phyloP scores from a whole-genome alignment of 306 rosid genomes.

The Citrullus colocynthis region DNA sequence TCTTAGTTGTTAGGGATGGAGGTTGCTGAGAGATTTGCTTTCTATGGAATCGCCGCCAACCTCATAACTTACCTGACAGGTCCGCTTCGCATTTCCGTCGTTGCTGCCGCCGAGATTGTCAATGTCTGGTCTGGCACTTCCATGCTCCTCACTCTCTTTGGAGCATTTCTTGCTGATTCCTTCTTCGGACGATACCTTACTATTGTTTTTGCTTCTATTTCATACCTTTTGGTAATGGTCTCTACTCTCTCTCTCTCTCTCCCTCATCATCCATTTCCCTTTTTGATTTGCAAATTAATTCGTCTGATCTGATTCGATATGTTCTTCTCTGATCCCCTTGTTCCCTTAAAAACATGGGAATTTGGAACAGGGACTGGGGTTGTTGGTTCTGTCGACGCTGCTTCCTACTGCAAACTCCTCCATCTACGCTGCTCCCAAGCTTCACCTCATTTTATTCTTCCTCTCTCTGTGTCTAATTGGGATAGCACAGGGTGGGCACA shows the following conservation, averaged over 20 bases:
- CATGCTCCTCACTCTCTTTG: conserved; percentile 24
- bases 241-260: neutral
- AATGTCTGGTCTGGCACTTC: conserved; percentile 29
- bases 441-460: conserved; percentile 41
- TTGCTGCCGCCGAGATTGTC: conserved; percentile 22
- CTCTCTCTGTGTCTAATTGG: conserved; percentile 45
- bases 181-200: conserved; percentile 32
- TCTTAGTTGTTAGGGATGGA: conserved; percentile 18
- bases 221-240: conserved; percentile 23
- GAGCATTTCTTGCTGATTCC: conserved; percentile 32
- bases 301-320: neutral
- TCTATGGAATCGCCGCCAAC: conserved; percentile 22
- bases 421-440: conserved; percentile 15
- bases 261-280: neutral
- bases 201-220: conserved; percentile 13
- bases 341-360: neutral
- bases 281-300: neutral
- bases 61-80: conserved; percentile 28
- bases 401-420: conserved; percentile 23
- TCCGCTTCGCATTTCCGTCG: conserved; percentile 24
- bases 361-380: conserved; percentile 35
- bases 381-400: conserved; percentile 40
- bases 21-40: conserved; percentile 37
- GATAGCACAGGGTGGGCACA: conserved; percentile 56
- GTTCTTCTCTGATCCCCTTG: neutral